These are phyloP conservation scores for Cydonia oblonga DNA, from an alignment of 331 rosid species.

Conservation along the genomic window DNA sequence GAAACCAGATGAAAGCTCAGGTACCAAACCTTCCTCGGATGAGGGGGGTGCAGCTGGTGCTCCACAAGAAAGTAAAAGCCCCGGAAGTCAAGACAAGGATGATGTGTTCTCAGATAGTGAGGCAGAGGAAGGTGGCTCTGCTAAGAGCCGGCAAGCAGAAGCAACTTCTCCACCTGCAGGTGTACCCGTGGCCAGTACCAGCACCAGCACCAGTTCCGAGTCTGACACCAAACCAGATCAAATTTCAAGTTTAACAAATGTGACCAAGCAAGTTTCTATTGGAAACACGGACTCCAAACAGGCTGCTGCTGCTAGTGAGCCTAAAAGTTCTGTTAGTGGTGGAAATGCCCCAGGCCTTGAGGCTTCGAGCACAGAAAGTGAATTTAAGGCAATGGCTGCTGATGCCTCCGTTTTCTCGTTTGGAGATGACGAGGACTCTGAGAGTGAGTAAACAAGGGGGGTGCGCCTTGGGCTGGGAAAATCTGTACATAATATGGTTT, in stretches of 20 bases:
- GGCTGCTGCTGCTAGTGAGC: constrained; percentile 23
- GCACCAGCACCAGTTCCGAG: constrained; percentile 33
- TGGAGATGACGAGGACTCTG: constrained; percentile 92
- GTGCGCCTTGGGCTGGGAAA: not conserved
- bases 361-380: constrained; percentile 57
- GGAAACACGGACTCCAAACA: constrained; percentile 32
- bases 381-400: not conserved
- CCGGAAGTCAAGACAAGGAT: constrained; percentile 45
- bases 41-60: constrained; percentile 23
- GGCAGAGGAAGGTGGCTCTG: constrained; percentile 51
- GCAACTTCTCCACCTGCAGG: constrained; percentile 32
- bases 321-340: constrained; percentile 29
- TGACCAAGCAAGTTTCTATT: constrained; percentile 39
- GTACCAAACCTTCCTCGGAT: constrained; percentile 31
- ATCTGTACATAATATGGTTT: constrained; percentile 59
- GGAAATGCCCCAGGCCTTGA: constrained; percentile 29
- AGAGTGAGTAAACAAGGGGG: constrained; percentile 54
- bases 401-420: constrained; percentile 47
- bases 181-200: constrained; percentile 21
- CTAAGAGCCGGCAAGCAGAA: constrained; percentile 50
- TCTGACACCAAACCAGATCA: constrained; percentile 30
- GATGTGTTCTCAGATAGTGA: constrained; percentile 88
- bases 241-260: not conserved
- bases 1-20: constrained; percentile 61
- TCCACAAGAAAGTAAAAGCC: constrained; percentile 26